Percentiles rank a stretch among this genome's conserved stretches.
Conservation (phyloP, 257 asterid genomes). For the Osmanthus fragrans region DNA sequence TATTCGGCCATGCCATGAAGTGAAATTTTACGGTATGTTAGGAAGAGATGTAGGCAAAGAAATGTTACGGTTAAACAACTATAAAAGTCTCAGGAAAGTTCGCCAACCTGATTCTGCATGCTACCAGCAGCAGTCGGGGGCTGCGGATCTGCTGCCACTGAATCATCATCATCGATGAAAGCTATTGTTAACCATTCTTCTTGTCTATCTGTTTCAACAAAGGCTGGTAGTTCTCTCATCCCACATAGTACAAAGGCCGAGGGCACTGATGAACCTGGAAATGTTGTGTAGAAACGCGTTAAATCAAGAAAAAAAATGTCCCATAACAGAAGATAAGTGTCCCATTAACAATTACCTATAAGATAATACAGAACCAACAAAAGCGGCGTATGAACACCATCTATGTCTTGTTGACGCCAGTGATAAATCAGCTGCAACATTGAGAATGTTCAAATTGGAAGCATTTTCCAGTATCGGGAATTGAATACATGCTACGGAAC, state of each 20-base stretch:
- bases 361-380: conserved; percentile 44
- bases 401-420: conserved; percentile 37
- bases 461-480: neutral
- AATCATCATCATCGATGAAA: conserved; percentile 55
- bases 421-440: conserved; percentile 44
- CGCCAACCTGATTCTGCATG: conserved; percentile 67
- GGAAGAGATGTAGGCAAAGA: neutral
- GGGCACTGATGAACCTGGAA: conserved; percentile 85
- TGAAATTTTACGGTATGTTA: neutral
- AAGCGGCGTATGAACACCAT: conserved; percentile 34
- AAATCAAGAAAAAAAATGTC: neutral
- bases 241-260: conserved; percentile 73
- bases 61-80: neutral
- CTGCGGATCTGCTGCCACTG: conserved; percentile 47
- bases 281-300: neutral
- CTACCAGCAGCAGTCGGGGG: conserved; percentile 65
- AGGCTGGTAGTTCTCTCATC: conserved; percentile 92
- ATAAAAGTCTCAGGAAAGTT: neutral
- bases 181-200: conserved; percentile 67
- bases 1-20: neutral
- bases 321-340: neutral
- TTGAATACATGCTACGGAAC: conserved; percentile 7
- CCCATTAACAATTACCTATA: conserved; percentile 32
- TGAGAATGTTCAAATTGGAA: neutral
- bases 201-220: conserved; percentile 34